Conservation (phyloP, 306 rosid genomes). For the Glycine soja region DNA sequence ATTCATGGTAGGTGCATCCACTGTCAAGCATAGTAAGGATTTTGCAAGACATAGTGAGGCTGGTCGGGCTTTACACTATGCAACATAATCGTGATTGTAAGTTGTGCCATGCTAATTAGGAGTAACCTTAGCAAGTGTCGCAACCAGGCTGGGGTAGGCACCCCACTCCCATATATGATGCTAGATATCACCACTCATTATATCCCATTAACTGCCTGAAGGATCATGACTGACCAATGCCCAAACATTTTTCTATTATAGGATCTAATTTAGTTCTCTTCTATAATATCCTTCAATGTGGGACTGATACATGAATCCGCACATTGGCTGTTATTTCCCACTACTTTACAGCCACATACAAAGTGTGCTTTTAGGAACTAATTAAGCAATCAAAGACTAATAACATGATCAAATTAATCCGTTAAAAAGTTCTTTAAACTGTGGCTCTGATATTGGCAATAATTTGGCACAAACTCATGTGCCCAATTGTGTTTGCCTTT, state of each 20-base stretch:
- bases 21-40: too few species aligned
- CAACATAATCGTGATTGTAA: too few species aligned
- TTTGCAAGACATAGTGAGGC: too few species aligned
- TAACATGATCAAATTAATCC: neutral
- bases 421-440: neutral
- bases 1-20: too few species aligned
- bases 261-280: neutral
- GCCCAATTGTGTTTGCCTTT: neutral
- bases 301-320: too few species aligned
- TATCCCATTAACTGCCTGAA: constrained; percentile 84
- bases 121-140: constrained; percentile 52
- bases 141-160: constrained; percentile 84
- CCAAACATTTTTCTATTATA: neutral
- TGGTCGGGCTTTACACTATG: too few species aligned
- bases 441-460: neutral
- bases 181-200: constrained; percentile 75
- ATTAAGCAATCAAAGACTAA: neutral
- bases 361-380: neutral
- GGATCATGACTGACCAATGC: constrained; percentile 22
- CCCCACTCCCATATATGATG: constrained; percentile 58
- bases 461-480: neutral
- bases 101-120: too few species aligned
- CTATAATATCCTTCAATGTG: too few species aligned
- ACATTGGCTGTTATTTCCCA: too few species aligned
- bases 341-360: too few species aligned